A percentile compares a stretch with the other conserved stretches of the same genome.
Conservation (phyloP, 169 alveolate species). For the Amoebophrya sp. region DNA sequence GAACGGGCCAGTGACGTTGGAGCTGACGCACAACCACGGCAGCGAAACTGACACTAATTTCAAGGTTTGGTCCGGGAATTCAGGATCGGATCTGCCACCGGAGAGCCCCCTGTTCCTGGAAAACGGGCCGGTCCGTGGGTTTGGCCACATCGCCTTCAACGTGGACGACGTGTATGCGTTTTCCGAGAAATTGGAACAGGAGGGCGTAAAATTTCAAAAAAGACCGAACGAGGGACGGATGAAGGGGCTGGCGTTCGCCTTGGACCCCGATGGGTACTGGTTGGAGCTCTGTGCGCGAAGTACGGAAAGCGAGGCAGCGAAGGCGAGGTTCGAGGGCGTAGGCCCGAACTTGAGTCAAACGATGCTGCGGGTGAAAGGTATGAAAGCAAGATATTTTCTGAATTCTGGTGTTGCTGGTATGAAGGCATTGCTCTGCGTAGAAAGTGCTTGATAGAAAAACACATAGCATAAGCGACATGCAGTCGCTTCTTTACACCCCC, state of each 20-base stretch:
- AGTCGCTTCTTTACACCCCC: too few species aligned
- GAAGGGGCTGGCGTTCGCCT: constrained; percentile 61
- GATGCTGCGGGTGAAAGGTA: constrained; percentile 57
- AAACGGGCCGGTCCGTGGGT: constrained; percentile 59
- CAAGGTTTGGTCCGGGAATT: constrained; percentile 56
- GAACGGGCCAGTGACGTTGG: constrained; percentile 45
- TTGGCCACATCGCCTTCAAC: constrained; percentile 65
- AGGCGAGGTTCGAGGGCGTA: constrained; percentile 38
- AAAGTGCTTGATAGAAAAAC: too few species aligned
- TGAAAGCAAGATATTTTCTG: too few species aligned
- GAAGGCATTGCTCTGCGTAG: too few species aligned
- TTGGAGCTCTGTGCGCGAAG: constrained; percentile 54
- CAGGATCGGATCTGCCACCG: background rate
- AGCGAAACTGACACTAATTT: constrained; percentile 48
- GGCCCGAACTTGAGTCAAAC: constrained; percentile 57
- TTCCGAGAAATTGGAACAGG: constrained; percentile 39
- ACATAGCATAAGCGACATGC: too few species aligned
- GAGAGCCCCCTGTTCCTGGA: background rate
- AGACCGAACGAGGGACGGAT: constrained; percentile 60
- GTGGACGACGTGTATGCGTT: constrained; percentile 48
- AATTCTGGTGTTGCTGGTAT: too few species aligned
- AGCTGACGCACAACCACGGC: constrained; percentile 60
- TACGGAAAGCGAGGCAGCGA: background rate
- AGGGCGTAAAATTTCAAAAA: constrained; percentile 56
- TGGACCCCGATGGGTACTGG: constrained; percentile 68